Evolutionary conservation across 2,329 filamentous ascomycete species (phyloP).

Genomic region (Alternaria metachromatica): DNA sequence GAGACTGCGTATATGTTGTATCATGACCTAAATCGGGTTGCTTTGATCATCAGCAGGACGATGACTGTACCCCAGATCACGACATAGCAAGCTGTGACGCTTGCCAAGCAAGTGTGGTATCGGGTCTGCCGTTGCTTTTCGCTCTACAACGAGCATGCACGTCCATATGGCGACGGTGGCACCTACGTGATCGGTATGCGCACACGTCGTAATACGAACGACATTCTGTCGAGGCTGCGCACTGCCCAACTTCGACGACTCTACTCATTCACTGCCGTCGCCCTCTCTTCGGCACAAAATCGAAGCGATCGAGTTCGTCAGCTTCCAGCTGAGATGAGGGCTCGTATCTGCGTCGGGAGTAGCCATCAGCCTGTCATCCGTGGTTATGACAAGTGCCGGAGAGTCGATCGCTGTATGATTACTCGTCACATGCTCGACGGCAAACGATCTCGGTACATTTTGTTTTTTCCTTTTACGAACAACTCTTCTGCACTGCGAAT

Average conservation of each 20-base stretch:
- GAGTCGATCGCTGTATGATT: constrained; percentile 7
- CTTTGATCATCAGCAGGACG: constrained; percentile 13
- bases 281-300: constrained; percentile 1
- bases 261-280: neutral
- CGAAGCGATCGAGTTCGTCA: constrained; percentile 1
- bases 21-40: constrained; percentile 10
- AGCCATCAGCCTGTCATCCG: constrained; percentile 15
- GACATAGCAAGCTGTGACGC: neutral
- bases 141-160: constrained; percentile 18
- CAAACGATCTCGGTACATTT: neutral
- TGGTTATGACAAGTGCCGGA: constrained; percentile 4
- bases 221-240: neutral
- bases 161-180: constrained; percentile 10
- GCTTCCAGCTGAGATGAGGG: constrained; percentile 8
- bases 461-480: neutral
- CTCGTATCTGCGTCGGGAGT: constrained; percentile 18
- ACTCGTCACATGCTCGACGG: constrained; percentile 3
- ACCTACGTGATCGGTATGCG: constrained; percentile 5
- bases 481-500: neutral
- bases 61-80: constrained; percentile 17
- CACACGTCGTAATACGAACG: neutral
- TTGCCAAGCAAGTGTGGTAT: neutral
- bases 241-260: neutral
- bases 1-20: constrained; percentile 11
- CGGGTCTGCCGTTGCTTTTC: constrained; percentile 21